A percentile compares a stretch with the other conserved stretches of the same genome.
These are phyloP conservation scores for Cornus kousa DNA, from an alignment of 148 eudicot genomes.

Conservation along the genomic window DNA sequence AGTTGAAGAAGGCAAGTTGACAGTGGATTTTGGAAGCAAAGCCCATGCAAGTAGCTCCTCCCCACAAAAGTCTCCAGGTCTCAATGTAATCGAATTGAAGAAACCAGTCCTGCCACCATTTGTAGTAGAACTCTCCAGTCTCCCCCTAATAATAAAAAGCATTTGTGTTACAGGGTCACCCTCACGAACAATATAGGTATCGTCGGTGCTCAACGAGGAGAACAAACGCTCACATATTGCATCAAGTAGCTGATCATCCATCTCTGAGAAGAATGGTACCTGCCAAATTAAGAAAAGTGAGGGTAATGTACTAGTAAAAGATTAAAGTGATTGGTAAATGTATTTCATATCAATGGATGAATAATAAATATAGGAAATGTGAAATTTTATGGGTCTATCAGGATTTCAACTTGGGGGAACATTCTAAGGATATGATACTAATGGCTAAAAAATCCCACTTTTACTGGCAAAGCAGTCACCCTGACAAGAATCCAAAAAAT, in stretches of 20 bases:
- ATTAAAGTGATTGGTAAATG: background rate
- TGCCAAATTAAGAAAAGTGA: slow-evolving; percentile 12
- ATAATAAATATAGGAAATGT: background rate
- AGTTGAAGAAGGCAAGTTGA: slow-evolving; percentile 75
- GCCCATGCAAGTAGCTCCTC: slow-evolving; percentile 89
- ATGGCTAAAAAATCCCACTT: background rate
- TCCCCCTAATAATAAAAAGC: slow-evolving; percentile 81
- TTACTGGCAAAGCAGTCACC: background rate
- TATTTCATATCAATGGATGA: background rate
- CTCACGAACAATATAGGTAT: slow-evolving; percentile 75
- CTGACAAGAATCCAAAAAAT: background rate
- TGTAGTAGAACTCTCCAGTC: slow-evolving; percentile 77
- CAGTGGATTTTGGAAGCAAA: slow-evolving; percentile 64
- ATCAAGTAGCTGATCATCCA: slow-evolving; percentile 88
- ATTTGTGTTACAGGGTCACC: slow-evolving; percentile 85
- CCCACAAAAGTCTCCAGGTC: slow-evolving; percentile 89
- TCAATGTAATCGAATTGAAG: slow-evolving; percentile 61
- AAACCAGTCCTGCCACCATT: slow-evolving; percentile 86
- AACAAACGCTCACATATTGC: slow-evolving; percentile 83
- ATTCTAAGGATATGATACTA: background rate
- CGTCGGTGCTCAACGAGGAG: slow-evolving; percentile 75
- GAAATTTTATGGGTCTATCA: too few relatives aligned
- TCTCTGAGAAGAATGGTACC: slow-evolving; percentile 90
- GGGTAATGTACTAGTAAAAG: background rate
- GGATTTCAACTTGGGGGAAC: background rate